Percentiles rank a stretch among this genome's conserved stretches.
Evolutionary conservation across 2,329 filamentous ascomycete species (phyloP).

Genomic region (Catunica adiposa): DNA sequence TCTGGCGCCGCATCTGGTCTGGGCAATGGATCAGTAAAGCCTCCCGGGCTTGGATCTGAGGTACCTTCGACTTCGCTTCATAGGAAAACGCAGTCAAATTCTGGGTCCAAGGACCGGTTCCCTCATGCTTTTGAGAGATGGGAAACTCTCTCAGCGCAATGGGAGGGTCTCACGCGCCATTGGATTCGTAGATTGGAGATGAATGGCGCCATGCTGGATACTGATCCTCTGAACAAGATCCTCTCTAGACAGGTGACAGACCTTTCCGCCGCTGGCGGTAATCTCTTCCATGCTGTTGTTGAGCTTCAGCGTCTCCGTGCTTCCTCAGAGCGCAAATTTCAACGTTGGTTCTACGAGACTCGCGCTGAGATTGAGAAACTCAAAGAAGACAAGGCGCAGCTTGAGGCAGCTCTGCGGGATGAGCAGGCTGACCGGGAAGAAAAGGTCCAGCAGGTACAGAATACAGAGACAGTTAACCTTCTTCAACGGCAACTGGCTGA

Average conservation of each 20-base stretch:
- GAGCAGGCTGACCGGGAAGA: slow-evolving; percentile 63
- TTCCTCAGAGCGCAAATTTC: slow-evolving; percentile 92
- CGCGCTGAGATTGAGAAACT: slow-evolving; percentile 71
- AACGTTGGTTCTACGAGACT: slow-evolving; percentile 97
- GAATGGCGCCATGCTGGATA: slow-evolving; percentile 69
- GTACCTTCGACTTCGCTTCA: slow-evolving; percentile 17
- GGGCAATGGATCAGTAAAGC: slow-evolving; percentile 17
- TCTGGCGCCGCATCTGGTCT: neutral
- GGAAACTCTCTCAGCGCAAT: slow-evolving; percentile 92
- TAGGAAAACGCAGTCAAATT: slow-evolving; percentile 20
- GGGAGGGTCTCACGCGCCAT: slow-evolving; percentile 93
- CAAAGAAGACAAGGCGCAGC: slow-evolving; percentile 63
- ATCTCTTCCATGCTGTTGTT: slow-evolving; percentile 93
- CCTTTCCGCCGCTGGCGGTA: slow-evolving; percentile 89
- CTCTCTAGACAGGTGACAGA: slow-evolving; percentile 90
- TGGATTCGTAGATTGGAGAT: slow-evolving; percentile 90
- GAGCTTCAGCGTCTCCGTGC: slow-evolving; percentile 86
- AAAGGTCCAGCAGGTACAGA: slow-evolving; percentile 24
- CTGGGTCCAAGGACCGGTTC: slow-evolving; percentile 44
- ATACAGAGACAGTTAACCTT: slow-evolving; percentile 14
- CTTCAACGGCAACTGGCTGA: slow-evolving; percentile 68
- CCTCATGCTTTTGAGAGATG: slow-evolving; percentile 95
- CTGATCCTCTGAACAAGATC: slow-evolving; percentile 71
- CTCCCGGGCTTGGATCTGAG: slow-evolving; percentile 9
- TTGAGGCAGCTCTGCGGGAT: slow-evolving; percentile 58